Evolutionary conservation across 1,139 yeast genomes (phyloP), one percentile per base, ranked within the genome.

Genomic region (Pichia sp.): DNA sequence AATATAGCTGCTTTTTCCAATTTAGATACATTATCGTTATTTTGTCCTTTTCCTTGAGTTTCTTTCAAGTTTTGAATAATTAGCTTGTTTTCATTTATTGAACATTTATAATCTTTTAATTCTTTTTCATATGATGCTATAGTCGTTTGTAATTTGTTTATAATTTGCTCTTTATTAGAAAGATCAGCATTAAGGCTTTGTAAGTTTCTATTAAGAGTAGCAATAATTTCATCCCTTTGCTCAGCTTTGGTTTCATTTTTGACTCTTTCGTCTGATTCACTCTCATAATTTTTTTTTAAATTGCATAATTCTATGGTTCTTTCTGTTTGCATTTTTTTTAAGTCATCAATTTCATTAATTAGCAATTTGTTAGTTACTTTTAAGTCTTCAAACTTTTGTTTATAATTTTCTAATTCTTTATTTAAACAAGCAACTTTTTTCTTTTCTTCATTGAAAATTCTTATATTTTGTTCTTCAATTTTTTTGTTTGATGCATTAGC

Each of bases 381-480:
- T 20, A 26, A 20, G 11, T 35, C 24, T 11, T 16, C 16, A 3
- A 35, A 8, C 4, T 39, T 30, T 39, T 8, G 12, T 20, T 30
- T 38, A 25, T 11, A 20, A 8, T 6, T 22, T 25, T 30, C 35
- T 5, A 39, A 16, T 8, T 35, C 25, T n/a, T 24, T 31, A 24
- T 7, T 20, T 9, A 46, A 25, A 9, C 10, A n/a, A 10, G 30
- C 24, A 3, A 32, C 35, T 23, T 42, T 42, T 22, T 39, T 42
- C 28, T 31, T 39, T 22, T 46, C 46, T 16, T 36, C 43, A 23
- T 40, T 35, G 16, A 46, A 46, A 7, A 42, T 27, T 27, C 29
- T 40, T 4, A 38, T 32, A 38, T 43, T 46, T 36, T 46, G 36
- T 7, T 40, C 31, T 32, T 46, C 49, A 9, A 35, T 31, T 8